Base-by-base conservation (phyloP, 2,329 filamentous ascomycete species). In the Calonectria crousiana region DNA sequence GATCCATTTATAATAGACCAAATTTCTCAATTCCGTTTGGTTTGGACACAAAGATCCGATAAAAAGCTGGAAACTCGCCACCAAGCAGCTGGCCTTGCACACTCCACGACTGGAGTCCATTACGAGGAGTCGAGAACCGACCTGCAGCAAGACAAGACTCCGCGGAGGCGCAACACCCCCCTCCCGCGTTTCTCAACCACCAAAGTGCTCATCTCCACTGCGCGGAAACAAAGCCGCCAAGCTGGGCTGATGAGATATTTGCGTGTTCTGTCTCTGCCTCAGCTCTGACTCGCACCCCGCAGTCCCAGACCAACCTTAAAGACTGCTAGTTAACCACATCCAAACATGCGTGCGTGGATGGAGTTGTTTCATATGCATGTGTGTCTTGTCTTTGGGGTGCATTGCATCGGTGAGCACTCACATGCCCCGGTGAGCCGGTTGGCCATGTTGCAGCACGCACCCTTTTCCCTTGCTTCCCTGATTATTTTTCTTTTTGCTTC, bases 311-410 rank as follows among this genome's bases (percentile, higher is more conserved):
- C 47, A 65, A 47, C 60, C 47, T 71, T 34, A 36, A 71, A 36
- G 65, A 65, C 58, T 32, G 47, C 51, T 51, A 51, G 26, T 62
- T 28, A 28, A 32, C 26, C 28, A 34, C 58, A 14, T 53, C 51
- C 26, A 51, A 65, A 56, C 23, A 47, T 13, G 47, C 47, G 51
- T 52, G 16, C 41, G n/a, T 51, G 44, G 32, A 65, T 65, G 58
- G 20, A 49, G 16, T 56, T 65, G 28, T 47, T 56, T 71, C 47
- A 65, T 34, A 71, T 71, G 68, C 68, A 71, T 65, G 60, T 65
- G 34, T 71, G 58, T 56, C 47, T 56, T 71, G 58, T 56, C 47
- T 56, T 67, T 56, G 34, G 58, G 47, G 58, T 62, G 68, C 68
- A 53, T 65, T 58, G 68, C 47, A 56, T 64, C n/a, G 26, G 36